Base-by-base conservation (phyloP, 192 early-diverging fungal species). In the Linnemannia hyalina region DNA sequence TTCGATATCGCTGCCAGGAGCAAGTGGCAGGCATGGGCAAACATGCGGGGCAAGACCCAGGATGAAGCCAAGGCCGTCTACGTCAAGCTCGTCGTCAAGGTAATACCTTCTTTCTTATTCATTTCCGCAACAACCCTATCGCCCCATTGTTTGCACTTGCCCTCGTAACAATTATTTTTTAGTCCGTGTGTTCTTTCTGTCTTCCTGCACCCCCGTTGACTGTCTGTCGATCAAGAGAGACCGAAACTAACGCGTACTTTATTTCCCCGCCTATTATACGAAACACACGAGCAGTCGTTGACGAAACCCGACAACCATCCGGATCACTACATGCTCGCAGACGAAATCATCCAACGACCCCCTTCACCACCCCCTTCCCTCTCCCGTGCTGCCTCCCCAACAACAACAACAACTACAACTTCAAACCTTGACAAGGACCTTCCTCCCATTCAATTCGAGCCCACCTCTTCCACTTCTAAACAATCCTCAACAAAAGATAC, bases 11-110 rank as follows among this genome's bases (percentile, higher is more conserved):
- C 79, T 10, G 84, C 79, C 9, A 52, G 84, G 68, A 86, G 84
- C 80, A 86, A 86, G 49, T 86, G 84, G 84, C 84, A 86, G 47
- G 84, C 84, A n/a, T 86, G 84, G 84, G 74, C 84, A 11, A 86
- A 86, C 80, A 78, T 86, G 79, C 74, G 75, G 5, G 84, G 84
- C 65, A 86, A 81, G 57, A 74, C 76, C 29, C 23, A 65, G 26
- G 71, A 77, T 1, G 75, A 86, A 29, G 84, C 84, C 9, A 42
- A 60, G 26, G 76, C 78, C 11, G 55, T 74, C 20, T 86, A 86
- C 41, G 79, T 86, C 41, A 75, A 86, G 54, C 32, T 86, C 22
- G 84, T 86, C 10, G 72, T 86, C 55, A 81, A 75, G 75, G 84
- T 86, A 72, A 73, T 60, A 6, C 54, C 22, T 46, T 52, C 18